Evolutionary conservation across 1,139 yeast species (phyloP).

Genomic region (Lodderomyces parapsilosis): DNA sequence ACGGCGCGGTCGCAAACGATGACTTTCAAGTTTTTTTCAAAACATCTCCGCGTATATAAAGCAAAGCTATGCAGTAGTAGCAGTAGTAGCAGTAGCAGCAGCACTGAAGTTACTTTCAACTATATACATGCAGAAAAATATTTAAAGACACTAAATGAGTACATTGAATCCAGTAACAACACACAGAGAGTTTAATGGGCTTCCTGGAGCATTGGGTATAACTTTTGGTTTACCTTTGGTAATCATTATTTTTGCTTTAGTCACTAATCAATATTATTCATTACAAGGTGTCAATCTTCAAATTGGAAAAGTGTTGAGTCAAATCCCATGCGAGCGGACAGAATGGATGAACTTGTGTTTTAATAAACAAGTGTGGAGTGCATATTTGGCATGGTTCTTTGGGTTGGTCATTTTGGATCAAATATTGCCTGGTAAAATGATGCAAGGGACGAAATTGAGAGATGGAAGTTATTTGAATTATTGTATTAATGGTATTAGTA

Average conservation of each 20-base stretch:
- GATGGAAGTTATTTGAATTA: slow-evolving; percentile 72
- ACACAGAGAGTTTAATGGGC: slow-evolving; percentile 75
- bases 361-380: slow-evolving; percentile 53
- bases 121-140: not conserved
- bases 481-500: slow-evolving; percentile 75
- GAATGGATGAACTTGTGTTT: slow-evolving; percentile 30
- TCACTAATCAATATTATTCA: slow-evolving; percentile 56
- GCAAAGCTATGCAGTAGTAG: too few species aligned
- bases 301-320: slow-evolving; percentile 27
- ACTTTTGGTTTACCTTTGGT: slow-evolving; percentile 67
- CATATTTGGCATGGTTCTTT: slow-evolving; percentile 74
- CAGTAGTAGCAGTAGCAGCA: too few species aligned
- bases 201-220: slow-evolving; percentile 68
- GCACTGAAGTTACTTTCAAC: too few species aligned
- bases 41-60: not conserved
- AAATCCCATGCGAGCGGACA: slow-evolving; percentile 24
- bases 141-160: slow-evolving; percentile 3
- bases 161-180: slow-evolving; percentile 67
- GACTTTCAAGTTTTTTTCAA: not conserved
- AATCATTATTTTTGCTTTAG: slow-evolving; percentile 56
- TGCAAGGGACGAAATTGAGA: slow-evolving; percentile 68
- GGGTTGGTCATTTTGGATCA: slow-evolving; percentile 62
- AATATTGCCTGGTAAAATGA: slow-evolving; percentile 67
- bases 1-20: not conserved
- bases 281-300: slow-evolving; percentile 49